A percentile compares a stretch with the other conserved stretches of the same genome.
These are phyloP conservation scores for Aristolochia californica DNA, from an alignment of 164 flowering plant species.

Conservation along the genomic window DNA sequence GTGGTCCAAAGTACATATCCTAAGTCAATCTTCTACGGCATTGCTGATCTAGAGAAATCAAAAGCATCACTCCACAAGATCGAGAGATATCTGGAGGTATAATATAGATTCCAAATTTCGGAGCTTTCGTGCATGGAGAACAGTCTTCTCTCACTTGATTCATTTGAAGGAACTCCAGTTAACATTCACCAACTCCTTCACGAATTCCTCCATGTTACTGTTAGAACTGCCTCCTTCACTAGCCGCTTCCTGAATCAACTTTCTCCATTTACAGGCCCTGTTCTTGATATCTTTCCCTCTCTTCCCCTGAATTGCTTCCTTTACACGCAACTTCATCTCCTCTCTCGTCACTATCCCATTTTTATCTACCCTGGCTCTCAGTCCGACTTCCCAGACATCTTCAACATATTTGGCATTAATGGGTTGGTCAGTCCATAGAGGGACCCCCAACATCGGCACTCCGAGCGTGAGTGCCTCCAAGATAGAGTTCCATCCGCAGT, in stretches of 20 bases:
- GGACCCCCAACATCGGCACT: constrained; percentile 28
- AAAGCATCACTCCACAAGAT: too few species aligned
- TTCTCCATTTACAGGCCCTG: constrained; percentile 13
- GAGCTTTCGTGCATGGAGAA: too few species aligned
- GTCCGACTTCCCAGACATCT: constrained; percentile 21
- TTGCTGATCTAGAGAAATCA: too few species aligned
- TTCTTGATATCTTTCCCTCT: constrained; percentile 11
- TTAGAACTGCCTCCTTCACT: constrained; percentile 21
- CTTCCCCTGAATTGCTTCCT: constrained; percentile 20
- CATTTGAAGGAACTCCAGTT: too few species aligned
- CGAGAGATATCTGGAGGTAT: too few species aligned
- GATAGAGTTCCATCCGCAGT: constrained; percentile 36
- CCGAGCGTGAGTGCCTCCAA: constrained; percentile 27
- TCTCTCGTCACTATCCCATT: constrained; percentile 17
- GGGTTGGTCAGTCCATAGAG: constrained; percentile 27
- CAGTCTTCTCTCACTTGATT: too few species aligned
- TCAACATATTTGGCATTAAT: constrained; percentile 21
- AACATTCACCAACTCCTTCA: neutral
- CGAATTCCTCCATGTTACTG: constrained; percentile 17
- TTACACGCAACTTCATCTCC: constrained; percentile 15
- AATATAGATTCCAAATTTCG: too few species aligned
- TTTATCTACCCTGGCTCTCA: constrained; percentile 13
- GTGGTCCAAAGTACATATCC: too few species aligned
- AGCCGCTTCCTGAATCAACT: constrained; percentile 13
- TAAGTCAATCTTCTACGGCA: too few species aligned